Conservation (phyloP, 768 basidiomycete species). For the Lentinula aciculospora region DNA sequence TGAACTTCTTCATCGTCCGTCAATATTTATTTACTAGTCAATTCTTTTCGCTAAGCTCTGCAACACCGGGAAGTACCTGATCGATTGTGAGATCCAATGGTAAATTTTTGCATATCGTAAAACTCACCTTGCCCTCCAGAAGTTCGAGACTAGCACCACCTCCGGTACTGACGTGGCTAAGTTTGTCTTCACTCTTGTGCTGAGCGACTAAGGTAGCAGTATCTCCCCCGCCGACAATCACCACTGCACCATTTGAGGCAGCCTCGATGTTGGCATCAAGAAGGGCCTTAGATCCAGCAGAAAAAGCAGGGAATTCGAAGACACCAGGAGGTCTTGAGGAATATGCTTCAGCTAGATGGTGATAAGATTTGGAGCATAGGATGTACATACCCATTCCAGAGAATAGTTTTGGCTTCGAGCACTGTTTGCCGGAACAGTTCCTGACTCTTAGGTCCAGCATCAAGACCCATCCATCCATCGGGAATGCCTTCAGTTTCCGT, state of each 20-base stretch:
- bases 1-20: neutral
- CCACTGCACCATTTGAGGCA: conserved; percentile 77
- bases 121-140: conserved; percentile 88
- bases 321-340: conserved; percentile 83
- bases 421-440: conserved; percentile 79
- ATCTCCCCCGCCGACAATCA: conserved; percentile 95
- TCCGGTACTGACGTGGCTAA: conserved; percentile 96
- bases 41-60: conserved; percentile 77
- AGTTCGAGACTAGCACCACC: conserved; percentile 92
- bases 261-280: conserved; percentile 86
- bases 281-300: conserved; percentile 76
- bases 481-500: conserved; percentile 87
- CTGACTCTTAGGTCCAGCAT: conserved; percentile 81
- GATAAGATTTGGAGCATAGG: neutral
- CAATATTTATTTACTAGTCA: conserved; percentile 19
- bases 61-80: conserved; percentile 86
- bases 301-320: conserved; percentile 94
- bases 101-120: neutral
- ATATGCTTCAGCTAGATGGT: neutral
- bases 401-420: conserved; percentile 85
- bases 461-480: conserved; percentile 92
- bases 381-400: conserved; percentile 83
- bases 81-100: conserved; percentile 10
- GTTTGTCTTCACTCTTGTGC: conserved; percentile 73
- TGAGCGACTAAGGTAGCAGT: conserved; percentile 96